Evolutionary conservation across 192 early-diverging fungal genomes (phyloP).

Genomic region (Gonapodya prolifera): DNA sequence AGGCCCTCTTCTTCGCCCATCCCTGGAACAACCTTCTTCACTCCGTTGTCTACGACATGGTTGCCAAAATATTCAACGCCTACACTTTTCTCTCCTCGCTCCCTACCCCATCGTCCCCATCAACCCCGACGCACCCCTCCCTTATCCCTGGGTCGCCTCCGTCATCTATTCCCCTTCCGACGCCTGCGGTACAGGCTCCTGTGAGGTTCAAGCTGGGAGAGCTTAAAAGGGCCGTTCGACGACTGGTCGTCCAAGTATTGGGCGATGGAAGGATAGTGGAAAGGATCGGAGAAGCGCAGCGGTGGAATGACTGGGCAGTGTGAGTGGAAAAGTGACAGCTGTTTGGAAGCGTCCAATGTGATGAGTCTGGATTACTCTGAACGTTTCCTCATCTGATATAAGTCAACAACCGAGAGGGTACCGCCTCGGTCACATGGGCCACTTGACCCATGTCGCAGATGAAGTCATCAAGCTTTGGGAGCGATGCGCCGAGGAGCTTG

Average conservation of each 20-base stretch:
- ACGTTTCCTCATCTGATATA: too few species aligned
- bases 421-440: slow-evolving; percentile 96
- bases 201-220: slow-evolving; percentile 30
- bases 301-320: slow-evolving; percentile 69
- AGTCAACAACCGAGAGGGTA: slow-evolving; percentile 84
- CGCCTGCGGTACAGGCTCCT: not conserved
- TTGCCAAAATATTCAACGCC: slow-evolving; percentile 93
- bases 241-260: slow-evolving; percentile 51
- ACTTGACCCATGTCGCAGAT: slow-evolving; percentile 93
- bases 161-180: not conserved
- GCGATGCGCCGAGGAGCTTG: slow-evolving; percentile 40
- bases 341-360: too few species aligned
- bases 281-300: slow-evolving; percentile 73
- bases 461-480: slow-evolving; percentile 86
- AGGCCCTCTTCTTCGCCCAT: slow-evolving; percentile 83
- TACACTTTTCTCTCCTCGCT: slow-evolving; percentile 49
- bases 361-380: too few species aligned
- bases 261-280: slow-evolving; percentile 74
- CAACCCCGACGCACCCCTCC: slow-evolving; percentile 33
- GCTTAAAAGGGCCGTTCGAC: slow-evolving; percentile 27
- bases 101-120: too few species aligned
- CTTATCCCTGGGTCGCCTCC: slow-evolving; percentile 5
- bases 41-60: slow-evolving; percentile 96
- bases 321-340: too few species aligned
- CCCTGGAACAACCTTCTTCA: slow-evolving; percentile 99